phyloP scores from a whole-genome alignment of 371 early-diverging fungal genomes.

The Blakeslea trispora region DNA sequence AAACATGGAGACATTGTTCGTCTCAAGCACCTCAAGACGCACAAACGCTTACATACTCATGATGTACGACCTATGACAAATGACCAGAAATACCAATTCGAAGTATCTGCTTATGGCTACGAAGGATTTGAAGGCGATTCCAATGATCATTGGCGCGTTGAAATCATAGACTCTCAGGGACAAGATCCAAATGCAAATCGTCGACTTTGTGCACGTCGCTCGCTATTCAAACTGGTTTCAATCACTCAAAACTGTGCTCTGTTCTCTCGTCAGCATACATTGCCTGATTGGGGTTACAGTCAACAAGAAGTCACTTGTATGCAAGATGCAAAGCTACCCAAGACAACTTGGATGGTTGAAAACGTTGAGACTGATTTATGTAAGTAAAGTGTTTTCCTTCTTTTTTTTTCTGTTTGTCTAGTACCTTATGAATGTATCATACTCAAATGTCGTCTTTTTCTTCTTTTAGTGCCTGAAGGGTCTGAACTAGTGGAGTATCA shows the following conservation, averaged over 20 bases:
- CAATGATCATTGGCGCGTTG: conserved; percentile 74
- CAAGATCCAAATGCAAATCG: conserved; percentile 33
- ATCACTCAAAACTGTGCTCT: conserved; percentile 73
- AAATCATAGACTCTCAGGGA: conserved; percentile 57
- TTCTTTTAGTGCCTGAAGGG: conserved; percentile 49
- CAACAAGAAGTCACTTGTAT: conserved; percentile 94
- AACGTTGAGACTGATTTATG: conserved; percentile 42
- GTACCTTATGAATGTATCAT: too few relatives aligned
- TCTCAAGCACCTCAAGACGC: conserved; percentile 53
- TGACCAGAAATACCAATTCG: conserved; percentile 81
- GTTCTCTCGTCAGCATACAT: conserved; percentile 77
- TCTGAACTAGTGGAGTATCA: conserved; percentile 45
- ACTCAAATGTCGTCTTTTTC: too few relatives aligned
- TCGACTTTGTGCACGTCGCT: conserved; percentile 60
- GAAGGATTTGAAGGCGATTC: conserved; percentile 41
- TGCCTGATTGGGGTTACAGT: conserved; percentile 96
- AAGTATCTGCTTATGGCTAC: conserved; percentile 70
- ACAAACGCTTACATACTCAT: conserved; percentile 41
- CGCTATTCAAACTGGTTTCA: conserved; percentile 73
- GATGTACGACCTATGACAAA: conserved; percentile 72
- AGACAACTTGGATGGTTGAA: conserved; percentile 68
- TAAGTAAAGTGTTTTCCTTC: conserved; percentile 40
- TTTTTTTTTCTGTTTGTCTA: too few relatives aligned
- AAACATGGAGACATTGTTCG: conserved; percentile 60
- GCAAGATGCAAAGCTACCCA: conserved; percentile 58